These are phyloP conservation scores for Torulaspora microellipsoides DNA, from an alignment of 805 yeast species.

Conservation along the genomic window DNA sequence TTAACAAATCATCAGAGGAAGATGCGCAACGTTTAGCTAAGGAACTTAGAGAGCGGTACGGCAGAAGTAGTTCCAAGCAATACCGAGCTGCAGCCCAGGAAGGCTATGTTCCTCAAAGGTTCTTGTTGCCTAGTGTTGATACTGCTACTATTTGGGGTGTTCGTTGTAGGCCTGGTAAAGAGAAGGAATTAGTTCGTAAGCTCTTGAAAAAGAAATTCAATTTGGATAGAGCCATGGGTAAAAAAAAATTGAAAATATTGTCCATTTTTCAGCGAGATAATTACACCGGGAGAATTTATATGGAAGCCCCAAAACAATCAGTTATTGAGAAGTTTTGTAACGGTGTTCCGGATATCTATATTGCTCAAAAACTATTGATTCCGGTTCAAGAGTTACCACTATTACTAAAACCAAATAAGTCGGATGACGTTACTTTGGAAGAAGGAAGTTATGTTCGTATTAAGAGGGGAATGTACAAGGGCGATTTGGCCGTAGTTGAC, in stretches of 20 bases:
- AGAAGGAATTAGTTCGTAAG: conserved; percentile 83
- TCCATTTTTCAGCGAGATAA: conserved; percentile 94
- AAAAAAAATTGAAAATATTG: conserved; percentile 74
- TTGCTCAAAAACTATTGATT: conserved; percentile 71
- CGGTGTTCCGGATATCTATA: conserved; percentile 84
- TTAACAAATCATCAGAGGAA: conserved; percentile 83
- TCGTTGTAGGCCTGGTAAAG: conserved; percentile 88
- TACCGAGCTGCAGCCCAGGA: conserved; percentile 73
- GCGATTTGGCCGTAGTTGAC: conserved; percentile 90
- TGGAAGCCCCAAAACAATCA: conserved; percentile 90
- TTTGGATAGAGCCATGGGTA: conserved; percentile 56
- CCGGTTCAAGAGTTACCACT: conserved; percentile 96
- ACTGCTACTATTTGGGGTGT: conserved; percentile 97
- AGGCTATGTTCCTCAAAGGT: conserved; percentile 86
- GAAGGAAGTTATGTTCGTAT: conserved; percentile 93
- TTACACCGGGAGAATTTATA: conserved; percentile 84
- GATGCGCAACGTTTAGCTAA: conserved; percentile 94
- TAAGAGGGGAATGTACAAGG: conserved; percentile 85
- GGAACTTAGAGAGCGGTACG: conserved; percentile 86
- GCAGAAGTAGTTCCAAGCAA: conserved; percentile 73
- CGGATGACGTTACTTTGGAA: conserved; percentile 78
- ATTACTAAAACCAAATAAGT: conserved; percentile 80
- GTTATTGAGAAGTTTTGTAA: conserved; percentile 85
- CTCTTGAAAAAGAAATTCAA: conserved; percentile 79
- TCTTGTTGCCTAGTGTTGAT: conserved; percentile 89